Evolutionary conservation across 805 yeast species (phyloP), one percentile per base, ranked within the genome.

Genomic region (Candida krabiensis): DNA sequence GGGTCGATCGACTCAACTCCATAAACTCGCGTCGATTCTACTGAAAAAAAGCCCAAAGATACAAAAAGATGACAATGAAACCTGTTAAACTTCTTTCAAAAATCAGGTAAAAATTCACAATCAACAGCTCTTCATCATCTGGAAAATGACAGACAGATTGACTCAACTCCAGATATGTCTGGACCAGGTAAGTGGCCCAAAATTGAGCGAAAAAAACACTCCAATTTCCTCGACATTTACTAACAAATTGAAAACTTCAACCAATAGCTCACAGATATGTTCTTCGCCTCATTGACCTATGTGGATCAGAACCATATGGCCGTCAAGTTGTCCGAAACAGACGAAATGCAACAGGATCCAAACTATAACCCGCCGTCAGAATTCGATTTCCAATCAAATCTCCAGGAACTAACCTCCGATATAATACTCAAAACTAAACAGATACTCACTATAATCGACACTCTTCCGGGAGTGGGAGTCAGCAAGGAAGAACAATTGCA

Each of bases 391-490:
- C 54, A 56, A 30, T 60, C 70, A 43, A 84, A 81, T 19, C 71
- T 80, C 32, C 79, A 77, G 49, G 98, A 93, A 56, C 69, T 93
- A 7, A 77, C 96, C 2, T 78, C 86, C 0, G 99, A 91, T 56
- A 75, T 91, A 7, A 86, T 90, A 18, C 63, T 88, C 41, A 90
- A 90, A 55, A 78, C 95, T 4, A 75, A 95, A 51, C 98, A 93
- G 59, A 85, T 91, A 12, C 75, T 86, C 27, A 80, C 86, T 53
- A 75, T 91, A 19, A 89, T 91, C 27, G 95, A 86, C 55, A 79
- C 95, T 2, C 67, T 91, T 29, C 99, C 99, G 0, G 98, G 97
- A 9, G 86, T 88, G 2, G 96, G 95, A 7, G 90, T 84, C 1
- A 78, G 90, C 2, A 84, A 86, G 17, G 76, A 72, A 30, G 82